These are phyloP conservation scores for Teunomyces aglyptinius DNA, from an alignment of 805 yeast species.

Conservation along the genomic window DNA sequence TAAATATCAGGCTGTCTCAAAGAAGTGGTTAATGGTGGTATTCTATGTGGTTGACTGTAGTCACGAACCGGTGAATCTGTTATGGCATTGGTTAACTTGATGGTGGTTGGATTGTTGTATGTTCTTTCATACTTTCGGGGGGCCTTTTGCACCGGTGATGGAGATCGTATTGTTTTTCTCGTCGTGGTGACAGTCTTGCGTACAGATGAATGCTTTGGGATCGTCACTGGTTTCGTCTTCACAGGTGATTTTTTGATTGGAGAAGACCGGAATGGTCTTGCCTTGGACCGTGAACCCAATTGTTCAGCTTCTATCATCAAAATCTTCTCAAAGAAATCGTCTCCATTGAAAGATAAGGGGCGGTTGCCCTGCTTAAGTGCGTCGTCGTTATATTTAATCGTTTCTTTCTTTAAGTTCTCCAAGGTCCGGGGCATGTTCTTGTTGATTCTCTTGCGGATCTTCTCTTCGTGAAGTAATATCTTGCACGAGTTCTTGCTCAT, in stretches of 20 bases:
- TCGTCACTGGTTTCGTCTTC: background rate
- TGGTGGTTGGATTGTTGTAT: conserved; percentile 8
- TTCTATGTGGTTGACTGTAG: background rate
- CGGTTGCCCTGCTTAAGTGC: conserved; percentile 17
- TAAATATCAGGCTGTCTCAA: background rate
- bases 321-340: conserved; percentile 43
- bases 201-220: background rate
- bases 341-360: conserved; percentile 44
- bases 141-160: background rate
- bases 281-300: conserved; percentile 1
- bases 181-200: background rate
- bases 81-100: conserved; percentile 8
- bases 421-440: conserved; percentile 67
- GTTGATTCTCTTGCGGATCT: conserved; percentile 62
- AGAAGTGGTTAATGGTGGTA: background rate
- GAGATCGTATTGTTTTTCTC: background rate
- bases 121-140: background rate
- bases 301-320: conserved; percentile 27
- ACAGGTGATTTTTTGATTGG: conserved; percentile 1
- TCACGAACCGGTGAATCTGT: conserved; percentile 2
- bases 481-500: conserved; percentile 74
- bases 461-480: conserved; percentile 78
- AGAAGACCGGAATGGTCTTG: conserved; percentile 1
- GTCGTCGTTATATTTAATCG: conserved; percentile 47
- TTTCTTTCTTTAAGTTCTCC: conserved; percentile 45